Base-by-base conservation (phyloP, 345 rosid genomes). In the Hibiscus trionum region DNA sequence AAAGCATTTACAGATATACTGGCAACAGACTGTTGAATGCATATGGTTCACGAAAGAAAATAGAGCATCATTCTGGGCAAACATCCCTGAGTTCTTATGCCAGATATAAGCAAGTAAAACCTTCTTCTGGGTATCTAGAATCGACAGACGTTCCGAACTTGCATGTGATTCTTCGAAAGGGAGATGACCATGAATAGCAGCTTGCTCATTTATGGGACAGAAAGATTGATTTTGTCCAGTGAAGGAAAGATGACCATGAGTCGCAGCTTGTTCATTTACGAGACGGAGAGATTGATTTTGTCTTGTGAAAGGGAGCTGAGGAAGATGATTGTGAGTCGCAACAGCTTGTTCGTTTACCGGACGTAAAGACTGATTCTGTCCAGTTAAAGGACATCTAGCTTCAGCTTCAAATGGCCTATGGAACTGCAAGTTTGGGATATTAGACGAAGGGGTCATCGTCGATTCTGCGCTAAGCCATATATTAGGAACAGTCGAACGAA, bases 21-120 rank as follows among this genome's bases (percentile, higher is more conserved):
- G n/a, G 11, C 56, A 49, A 56, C 84, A 83, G 69, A 55, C 44
- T 17, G 50, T 61, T 75, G 77, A 74, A 69, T 83, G 86, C 74
- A 76, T 65, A 50, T 71, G 16, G 24, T 76, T 66, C 27, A 78
- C 61, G 21, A 78, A 83, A 72, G 77, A 80, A 64, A 52, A 33
- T 33, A 5, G 6, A 4, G 37, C 77, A 49, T 50, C 31, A 58
- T 75, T 64, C 58, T 55, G 72, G 2, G 16, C 4, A 9, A 67
- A 37, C 44, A 15, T 14, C 26, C 5, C 44, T 19, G 78, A 74
- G 11, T 27, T 72, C 78, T 79, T 80, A 46, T 66, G 42, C 24
- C 61, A 55, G 53, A 55, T 31, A 80, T 83, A 81, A 61, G 76
- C 70, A 66, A 4, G 60, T 61, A 83, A 70, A 42, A 73, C 53